These are phyloP conservation scores for Talaromyces borbonicus DNA, from an alignment of 495 filamentous ascomycete genomes.

Conservation along the genomic window DNA sequence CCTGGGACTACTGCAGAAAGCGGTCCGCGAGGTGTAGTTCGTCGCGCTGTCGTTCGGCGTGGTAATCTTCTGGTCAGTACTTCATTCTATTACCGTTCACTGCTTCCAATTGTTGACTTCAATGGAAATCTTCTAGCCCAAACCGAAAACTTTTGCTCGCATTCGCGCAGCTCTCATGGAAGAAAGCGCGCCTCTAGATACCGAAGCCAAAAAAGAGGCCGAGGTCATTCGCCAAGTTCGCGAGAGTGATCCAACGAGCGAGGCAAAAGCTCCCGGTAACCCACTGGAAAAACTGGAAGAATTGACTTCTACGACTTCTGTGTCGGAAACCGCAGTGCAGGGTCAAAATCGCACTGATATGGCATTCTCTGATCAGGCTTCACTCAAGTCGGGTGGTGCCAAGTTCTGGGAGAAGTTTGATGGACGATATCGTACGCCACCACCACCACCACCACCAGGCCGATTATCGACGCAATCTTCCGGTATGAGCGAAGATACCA, in stretches of 20 bases:
- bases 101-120: background rate
- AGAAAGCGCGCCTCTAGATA: slow-evolving; percentile 77
- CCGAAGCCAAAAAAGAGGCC: slow-evolving; percentile 82
- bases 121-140: slow-evolving; percentile 51
- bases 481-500: slow-evolving; percentile 61
- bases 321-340: slow-evolving; percentile 50
- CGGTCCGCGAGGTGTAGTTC: slow-evolving; percentile 41
- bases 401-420: slow-evolving; percentile 77
- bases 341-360: slow-evolving; percentile 38
- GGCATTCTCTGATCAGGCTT: slow-evolving; percentile 62
- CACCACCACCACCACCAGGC: slow-evolving; percentile 58
- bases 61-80: slow-evolving; percentile 74
- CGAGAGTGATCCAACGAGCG: slow-evolving; percentile 49
- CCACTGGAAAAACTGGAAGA: slow-evolving; percentile 17
- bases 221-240: slow-evolving; percentile 91
- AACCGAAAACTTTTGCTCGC: slow-evolving; percentile 88
- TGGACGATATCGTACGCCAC: slow-evolving; percentile 51
- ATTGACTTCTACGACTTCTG: slow-evolving; percentile 38
- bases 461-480: slow-evolving; percentile 47
- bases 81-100: background rate
- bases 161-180: slow-evolving; percentile 84
- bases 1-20: slow-evolving; percentile 28
- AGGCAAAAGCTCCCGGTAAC: slow-evolving; percentile 26
- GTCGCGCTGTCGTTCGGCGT: slow-evolving; percentile 68
- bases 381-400: slow-evolving; percentile 58